Percentiles rank a stretch among this genome's conserved stretches.
Conservation (phyloP, 495 filamentous ascomycete species). For the Aspergillus sclerotiicarbonarius region DNA sequence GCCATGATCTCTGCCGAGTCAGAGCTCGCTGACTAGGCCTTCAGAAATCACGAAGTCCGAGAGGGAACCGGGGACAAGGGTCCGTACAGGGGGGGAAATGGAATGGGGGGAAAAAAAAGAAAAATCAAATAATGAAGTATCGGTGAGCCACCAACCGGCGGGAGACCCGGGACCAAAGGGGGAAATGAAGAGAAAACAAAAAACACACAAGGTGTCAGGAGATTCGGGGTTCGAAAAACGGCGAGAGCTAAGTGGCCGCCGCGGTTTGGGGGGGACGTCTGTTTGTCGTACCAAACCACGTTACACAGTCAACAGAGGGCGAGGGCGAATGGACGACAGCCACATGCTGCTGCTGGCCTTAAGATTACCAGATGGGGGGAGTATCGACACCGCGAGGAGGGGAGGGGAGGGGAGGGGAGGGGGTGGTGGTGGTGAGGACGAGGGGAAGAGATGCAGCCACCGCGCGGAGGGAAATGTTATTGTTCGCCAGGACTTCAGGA, state of each 20-base stretch:
- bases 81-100: conserved; percentile 16
- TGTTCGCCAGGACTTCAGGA: background rate
- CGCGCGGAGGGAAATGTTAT: conserved; percentile 1
- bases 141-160: conserved; percentile 5
- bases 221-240: conserved; percentile 12
- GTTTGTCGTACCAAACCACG: conserved; percentile 34
- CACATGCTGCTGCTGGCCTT: conserved; percentile 43
- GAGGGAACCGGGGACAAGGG: conserved; percentile 36
- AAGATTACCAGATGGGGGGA: conserved; percentile 14
- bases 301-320: conserved; percentile 38
- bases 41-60: conserved; percentile 44
- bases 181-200: conserved; percentile 4
- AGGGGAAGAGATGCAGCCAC: conserved; percentile 14
- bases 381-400: conserved; percentile 13
- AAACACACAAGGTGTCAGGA: conserved; percentile 13
- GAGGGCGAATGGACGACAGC: conserved; percentile 39
- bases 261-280: conserved; percentile 14
- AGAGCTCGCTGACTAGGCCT: conserved; percentile 32
- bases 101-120: conserved; percentile 29
- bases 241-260: conserved; percentile 12
- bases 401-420: conserved; percentile 8
- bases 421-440: conserved; percentile 3
- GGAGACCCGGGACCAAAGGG: conserved; percentile 4
- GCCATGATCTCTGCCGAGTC: conserved; percentile 41
- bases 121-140: conserved; percentile 21